phyloP scores from a whole-genome alignment of 306 rosid genomes.

The Fragaria vesca region DNA sequence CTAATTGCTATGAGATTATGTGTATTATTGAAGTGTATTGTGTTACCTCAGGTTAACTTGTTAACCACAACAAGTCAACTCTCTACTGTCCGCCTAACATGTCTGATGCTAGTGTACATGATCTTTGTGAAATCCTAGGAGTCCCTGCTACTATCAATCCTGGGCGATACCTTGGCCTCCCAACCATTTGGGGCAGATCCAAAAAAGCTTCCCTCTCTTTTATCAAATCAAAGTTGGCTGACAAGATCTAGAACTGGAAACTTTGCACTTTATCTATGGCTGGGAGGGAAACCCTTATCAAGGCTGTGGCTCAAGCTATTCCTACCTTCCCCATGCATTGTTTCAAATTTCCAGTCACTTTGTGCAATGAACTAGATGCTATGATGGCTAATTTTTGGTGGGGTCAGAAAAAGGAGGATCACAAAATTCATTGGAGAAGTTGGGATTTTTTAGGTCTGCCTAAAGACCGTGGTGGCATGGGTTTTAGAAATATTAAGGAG shows the following conservation, averaged over 20 bases:
- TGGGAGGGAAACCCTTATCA: neutral
- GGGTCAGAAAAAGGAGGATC: neutral
- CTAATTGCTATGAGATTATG: too few relatives aligned
- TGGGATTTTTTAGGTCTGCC: neutral
- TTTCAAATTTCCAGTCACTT: neutral
- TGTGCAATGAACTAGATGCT: neutral
- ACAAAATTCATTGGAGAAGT: neutral
- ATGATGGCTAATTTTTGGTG: neutral
- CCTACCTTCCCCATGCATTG: neutral
- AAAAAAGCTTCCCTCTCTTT: neutral
- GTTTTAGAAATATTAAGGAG: neutral
- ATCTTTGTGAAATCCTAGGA: neutral
- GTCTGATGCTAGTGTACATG: too few relatives aligned
- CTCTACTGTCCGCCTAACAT: neutral
- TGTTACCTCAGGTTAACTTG: neutral
- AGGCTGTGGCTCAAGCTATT: neutral
- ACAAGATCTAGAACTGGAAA: neutral
- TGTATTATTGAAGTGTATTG: neutral
- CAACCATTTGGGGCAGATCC: neutral
- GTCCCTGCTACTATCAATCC: neutral
- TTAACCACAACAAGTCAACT: neutral
- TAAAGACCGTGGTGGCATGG: neutral
- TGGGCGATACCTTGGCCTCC: neutral
- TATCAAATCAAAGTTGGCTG: too few relatives aligned
- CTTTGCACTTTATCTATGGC: neutral